Base-by-base conservation (phyloP, 2,329 filamentous ascomycete species). In the Colletotrichum lupini region DNA sequence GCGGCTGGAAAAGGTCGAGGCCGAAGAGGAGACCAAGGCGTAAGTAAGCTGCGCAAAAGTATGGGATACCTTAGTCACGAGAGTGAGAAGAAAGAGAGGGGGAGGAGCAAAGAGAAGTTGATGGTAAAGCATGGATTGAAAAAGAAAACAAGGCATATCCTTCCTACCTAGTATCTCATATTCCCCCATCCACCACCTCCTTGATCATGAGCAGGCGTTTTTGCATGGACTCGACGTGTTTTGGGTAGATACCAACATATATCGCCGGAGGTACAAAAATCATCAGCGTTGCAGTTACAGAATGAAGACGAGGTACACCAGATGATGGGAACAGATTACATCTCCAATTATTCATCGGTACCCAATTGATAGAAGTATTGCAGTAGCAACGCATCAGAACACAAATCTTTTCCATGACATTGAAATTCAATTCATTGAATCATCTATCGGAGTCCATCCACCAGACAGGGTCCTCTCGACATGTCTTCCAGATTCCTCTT, bases 1-100 rank as follows among this genome's bases (percentile, higher is more conserved):
- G 83, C 89, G 87, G 79, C 81, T 90, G 37, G 88, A 89, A 76
- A 83, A 83, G 72, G 78, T 82, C 74, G 77, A 69, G 12, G 52
- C 7, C 37, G 37, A 16, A 46, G 42, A 53, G 4, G 30, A 46
- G 3, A 28, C 19, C 26, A 49, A 63, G 37, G 26, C 26, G 37
- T 32, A 22, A 67, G 24, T 35, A 9, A 11, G 53, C 53, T 30
- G 42, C 12, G 42, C 37, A 30, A 52, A 37, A 35, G 26, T 37
- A 57, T 53, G 24, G 19, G 14, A 32, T 8, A 30, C 2, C 12
- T 32, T 6, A 16, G 4, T 42, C n/a, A 11, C 19, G 14, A 42
- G 35, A 42, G 37, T 42, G 30, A 55, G 14, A 22, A 22, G 14
- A 6, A 49, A 46, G n/a, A 46, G 49, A 12, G 26, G 26, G 26